Percentiles rank a stretch among this genome's conserved stretches.
These are phyloP conservation scores for Dryas alaskensis DNA, from an alignment of 306 rosid species.

Conservation along the genomic window DNA sequence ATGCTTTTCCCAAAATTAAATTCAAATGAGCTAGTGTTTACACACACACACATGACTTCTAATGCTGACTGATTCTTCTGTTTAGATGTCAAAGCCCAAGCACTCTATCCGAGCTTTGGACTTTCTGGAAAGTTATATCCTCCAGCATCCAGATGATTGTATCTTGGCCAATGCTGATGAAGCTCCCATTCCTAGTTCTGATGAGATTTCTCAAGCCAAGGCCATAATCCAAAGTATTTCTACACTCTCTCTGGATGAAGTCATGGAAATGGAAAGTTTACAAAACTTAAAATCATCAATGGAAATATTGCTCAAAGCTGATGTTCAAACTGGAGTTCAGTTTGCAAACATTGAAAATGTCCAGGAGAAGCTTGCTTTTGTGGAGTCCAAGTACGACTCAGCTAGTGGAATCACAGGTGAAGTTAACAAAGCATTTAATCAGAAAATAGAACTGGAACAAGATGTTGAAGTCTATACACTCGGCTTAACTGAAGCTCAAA, in stretches of 20 bases:
- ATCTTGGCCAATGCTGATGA: background rate
- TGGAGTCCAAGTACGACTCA: slow-evolving; percentile 4
- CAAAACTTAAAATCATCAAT: background rate
- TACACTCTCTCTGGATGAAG: slow-evolving; percentile 5
- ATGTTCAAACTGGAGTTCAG: background rate
- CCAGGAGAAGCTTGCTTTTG: background rate
- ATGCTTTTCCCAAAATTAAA: background rate
- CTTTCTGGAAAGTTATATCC: background rate
- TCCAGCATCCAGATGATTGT: background rate
- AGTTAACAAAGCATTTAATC: background rate
- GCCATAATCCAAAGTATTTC: background rate
- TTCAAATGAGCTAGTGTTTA: background rate
- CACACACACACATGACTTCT: too few species aligned
- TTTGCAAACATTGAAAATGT: background rate
- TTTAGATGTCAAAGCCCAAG: background rate
- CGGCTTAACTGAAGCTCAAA: background rate
- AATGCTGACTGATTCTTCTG: background rate
- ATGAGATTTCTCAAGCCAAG: slow-evolving; percentile 4
- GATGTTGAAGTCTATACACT: background rate
- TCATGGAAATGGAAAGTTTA: slow-evolving; percentile 1
- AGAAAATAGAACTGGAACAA: slow-evolving; percentile 2
- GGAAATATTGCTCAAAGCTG: background rate
- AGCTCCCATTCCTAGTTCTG: background rate
- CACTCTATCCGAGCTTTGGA: slow-evolving; percentile 5
- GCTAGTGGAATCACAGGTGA: slow-evolving; percentile 8